These are phyloP conservation scores for Protomyces gravidus DNA, from an alignment of 1,139 yeast genomes.

Conservation along the genomic window DNA sequence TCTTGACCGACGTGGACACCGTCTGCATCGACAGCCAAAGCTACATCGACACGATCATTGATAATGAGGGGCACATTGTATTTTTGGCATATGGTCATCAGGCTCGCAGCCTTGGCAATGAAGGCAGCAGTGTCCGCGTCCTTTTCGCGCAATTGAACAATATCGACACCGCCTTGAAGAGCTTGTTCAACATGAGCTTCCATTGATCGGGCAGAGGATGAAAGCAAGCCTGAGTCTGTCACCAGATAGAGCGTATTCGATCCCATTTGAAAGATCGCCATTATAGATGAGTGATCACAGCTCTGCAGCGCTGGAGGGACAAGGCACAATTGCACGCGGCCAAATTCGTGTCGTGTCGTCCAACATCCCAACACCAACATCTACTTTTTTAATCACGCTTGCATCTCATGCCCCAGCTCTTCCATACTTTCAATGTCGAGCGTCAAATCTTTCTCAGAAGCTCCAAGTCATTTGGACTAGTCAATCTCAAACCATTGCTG, in stretches of 20 bases:
- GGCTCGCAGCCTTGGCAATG: slow-evolving; percentile 54
- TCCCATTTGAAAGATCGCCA: not conserved
- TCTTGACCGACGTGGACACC: slow-evolving; percentile 94
- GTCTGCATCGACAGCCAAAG: slow-evolving; percentile 83
- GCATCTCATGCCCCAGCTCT: not conserved
- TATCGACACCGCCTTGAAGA: slow-evolving; percentile 66
- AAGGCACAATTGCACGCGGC: too few relatives aligned
- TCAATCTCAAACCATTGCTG: slow-evolving; percentile 78
- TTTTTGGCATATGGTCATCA: slow-evolving; percentile 58
- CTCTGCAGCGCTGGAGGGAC: too few relatives aligned
- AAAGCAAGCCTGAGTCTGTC: slow-evolving; percentile 75
- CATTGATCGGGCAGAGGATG: slow-evolving; percentile 54
- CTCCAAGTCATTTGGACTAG: slow-evolving; percentile 62
- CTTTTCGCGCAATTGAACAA: slow-evolving; percentile 84
- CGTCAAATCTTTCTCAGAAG: slow-evolving; percentile 12
- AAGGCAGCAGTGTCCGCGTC: slow-evolving; percentile 64
- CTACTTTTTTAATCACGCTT: not conserved
- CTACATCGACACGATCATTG: slow-evolving; percentile 85
- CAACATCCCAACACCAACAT: too few relatives aligned
- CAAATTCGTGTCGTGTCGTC: too few relatives aligned
- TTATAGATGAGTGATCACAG: too few relatives aligned
- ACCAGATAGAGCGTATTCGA: slow-evolving; percentile 64
- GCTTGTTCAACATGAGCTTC: slow-evolving; percentile 52
- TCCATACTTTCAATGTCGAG: slow-evolving; percentile 24
- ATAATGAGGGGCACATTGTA: slow-evolving; percentile 72